Conservation (phyloP, 2,329 filamentous ascomycete genomes). For the Sporothrix globosa region DNA sequence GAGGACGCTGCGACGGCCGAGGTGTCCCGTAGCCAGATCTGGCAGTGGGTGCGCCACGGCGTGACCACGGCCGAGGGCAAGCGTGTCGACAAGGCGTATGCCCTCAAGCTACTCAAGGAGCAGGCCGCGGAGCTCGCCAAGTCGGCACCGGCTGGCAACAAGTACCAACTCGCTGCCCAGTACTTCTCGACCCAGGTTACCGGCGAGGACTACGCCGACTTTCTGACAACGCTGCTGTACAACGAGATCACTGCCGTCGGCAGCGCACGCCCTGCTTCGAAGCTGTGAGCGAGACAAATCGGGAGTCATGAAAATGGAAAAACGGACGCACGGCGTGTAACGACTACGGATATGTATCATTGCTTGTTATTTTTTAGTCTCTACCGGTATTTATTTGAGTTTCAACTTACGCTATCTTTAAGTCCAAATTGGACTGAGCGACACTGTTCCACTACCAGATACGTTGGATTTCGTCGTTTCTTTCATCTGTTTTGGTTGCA, state of each 20-base stretch:
- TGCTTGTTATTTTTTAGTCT: constrained; percentile 6
- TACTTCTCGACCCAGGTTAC: constrained; percentile 94
- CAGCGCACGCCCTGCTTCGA: constrained; percentile 62
- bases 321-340: constrained; percentile 17
- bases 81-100: constrained; percentile 89
- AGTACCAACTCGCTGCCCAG: constrained; percentile 85
- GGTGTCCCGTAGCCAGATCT: constrained; percentile 90
- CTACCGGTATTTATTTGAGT: constrained; percentile 9
- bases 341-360: constrained; percentile 12
- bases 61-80: constrained; percentile 83
- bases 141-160: constrained; percentile 84
- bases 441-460: constrained; percentile 7
- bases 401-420: neutral
- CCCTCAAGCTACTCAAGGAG: constrained; percentile 83
- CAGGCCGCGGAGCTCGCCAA: constrained; percentile 73
- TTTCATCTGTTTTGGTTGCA: neutral
- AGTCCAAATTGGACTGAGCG: neutral
- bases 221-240: constrained; percentile 84
- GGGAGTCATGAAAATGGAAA: neutral
- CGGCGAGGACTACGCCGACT: constrained; percentile 96
- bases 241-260: constrained; percentile 82
- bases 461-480: neutral
- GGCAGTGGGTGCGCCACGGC: constrained; percentile 86
- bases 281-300: constrained; percentile 54
- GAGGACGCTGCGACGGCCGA: constrained; percentile 97